Percentiles rank a stretch among this genome's conserved stretches.
Evolutionary conservation across 164 flowering plant genomes (phyloP).

Genomic region (Nymphaea thermarum): DNA sequence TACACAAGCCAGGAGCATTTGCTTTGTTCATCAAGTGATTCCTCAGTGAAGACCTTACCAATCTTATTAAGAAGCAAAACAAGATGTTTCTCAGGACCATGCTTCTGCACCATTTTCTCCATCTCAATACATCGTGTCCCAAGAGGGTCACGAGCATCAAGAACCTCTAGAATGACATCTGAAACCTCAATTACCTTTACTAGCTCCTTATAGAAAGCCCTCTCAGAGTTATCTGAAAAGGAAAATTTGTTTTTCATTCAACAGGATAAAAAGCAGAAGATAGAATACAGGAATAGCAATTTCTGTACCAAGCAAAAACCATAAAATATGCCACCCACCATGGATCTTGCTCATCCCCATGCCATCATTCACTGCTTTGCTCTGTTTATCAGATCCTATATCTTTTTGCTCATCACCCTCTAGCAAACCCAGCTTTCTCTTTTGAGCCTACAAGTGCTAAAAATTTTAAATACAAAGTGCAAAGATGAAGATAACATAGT

Average conservation of each 20-base stretch:
- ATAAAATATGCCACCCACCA: conserved; percentile 22
- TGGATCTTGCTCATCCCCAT: conserved; percentile 15
- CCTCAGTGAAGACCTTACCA: conserved; percentile 27
- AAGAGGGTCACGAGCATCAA: conserved; percentile 97
- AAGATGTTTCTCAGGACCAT: conserved; percentile 79
- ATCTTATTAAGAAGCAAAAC: conserved; percentile 91
- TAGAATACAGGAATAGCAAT: neutral
- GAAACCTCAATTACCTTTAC: conserved; percentile 88
- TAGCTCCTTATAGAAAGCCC: conserved; percentile 85
- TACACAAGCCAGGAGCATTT: neutral
- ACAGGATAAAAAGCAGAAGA: neutral
- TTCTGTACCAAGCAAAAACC: neutral
- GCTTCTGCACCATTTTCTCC: conserved; percentile 81
- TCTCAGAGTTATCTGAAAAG: conserved; percentile 54
- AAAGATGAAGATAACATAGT: neutral
- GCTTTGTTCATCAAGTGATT: neutral
- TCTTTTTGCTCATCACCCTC: conserved; percentile 35
- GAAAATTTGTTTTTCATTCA: neutral
- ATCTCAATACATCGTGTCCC: conserved; percentile 89
- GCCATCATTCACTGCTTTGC: neutral
- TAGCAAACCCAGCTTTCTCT: conserved; percentile 65
- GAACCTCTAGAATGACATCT: conserved; percentile 92
- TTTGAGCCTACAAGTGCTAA: conserved; percentile 39
- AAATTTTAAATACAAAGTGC: too few species aligned
- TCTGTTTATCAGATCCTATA: conserved; percentile 1